These are phyloP conservation scores for Boletus rubescentipes DNA, from an alignment of 768 basidiomycete species.

Conservation along the genomic window DNA sequence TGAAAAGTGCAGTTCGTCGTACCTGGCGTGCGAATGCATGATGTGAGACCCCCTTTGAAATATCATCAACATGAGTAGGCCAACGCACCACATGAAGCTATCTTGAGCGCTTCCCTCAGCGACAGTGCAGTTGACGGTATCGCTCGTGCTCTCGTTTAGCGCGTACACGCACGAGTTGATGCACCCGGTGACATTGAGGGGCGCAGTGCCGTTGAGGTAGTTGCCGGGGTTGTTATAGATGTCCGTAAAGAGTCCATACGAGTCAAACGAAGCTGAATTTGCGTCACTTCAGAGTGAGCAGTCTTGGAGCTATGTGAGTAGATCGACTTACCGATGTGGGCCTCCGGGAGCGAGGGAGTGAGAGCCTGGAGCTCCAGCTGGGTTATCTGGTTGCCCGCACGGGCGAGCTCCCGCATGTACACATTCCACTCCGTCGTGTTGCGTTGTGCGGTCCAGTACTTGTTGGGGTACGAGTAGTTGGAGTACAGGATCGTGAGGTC, in stretches of 20 bases:
- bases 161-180: too few relatives aligned
- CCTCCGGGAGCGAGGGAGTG: conserved; percentile 47
- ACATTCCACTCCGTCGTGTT: conserved; percentile 61
- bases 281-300: too few relatives aligned
- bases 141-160: conserved; percentile 21
- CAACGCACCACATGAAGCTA: conserved; percentile 58
- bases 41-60: neutral
- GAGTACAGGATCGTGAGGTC: conserved; percentile 49
- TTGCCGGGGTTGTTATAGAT: too few relatives aligned
- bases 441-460: conserved; percentile 48
- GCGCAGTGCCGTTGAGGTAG: too few relatives aligned
- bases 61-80: neutral
- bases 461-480: conserved; percentile 45
- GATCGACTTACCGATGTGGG: conserved; percentile 61
- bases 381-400: conserved; percentile 51
- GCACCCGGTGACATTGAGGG: too few relatives aligned
- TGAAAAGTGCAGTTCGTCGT: conserved; percentile 56
- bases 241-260: too few relatives aligned
- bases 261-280: conserved; percentile 43
- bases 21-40: conserved; percentile 3
- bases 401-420: conserved; percentile 52
- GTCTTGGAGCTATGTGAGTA: too few relatives aligned
- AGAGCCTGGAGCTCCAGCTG: conserved; percentile 49
- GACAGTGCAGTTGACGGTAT: conserved; percentile 33
- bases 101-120: conserved; percentile 41